A percentile compares a stretch with the other conserved stretches of the same genome.
These are phyloP conservation scores for Didymella pomorum DNA, from an alignment of 2,329 filamentous ascomycete genomes.

Conservation along the genomic window DNA sequence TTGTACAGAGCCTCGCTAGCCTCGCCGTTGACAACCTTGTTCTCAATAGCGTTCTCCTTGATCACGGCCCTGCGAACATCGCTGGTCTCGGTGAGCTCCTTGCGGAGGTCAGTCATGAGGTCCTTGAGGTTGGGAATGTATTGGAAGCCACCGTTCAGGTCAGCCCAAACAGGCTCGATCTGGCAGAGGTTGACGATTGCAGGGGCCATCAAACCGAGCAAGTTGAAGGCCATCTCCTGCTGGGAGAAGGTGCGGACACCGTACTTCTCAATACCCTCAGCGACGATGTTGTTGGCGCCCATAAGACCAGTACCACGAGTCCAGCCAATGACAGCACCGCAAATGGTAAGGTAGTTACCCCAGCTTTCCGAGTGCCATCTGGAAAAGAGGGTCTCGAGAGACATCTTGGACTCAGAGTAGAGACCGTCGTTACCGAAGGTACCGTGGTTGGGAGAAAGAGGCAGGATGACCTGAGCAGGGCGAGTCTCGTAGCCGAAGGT, in stretches of 20 bases:
- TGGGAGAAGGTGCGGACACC: conserved; percentile 98
- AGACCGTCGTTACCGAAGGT: conserved; percentile 98
- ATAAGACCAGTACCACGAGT: conserved; percentile 98
- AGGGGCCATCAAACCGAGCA: conserved; percentile 94
- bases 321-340: conserved; percentile 98
- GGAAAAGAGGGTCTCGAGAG: conserved; percentile 96
- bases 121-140: conserved; percentile 97
- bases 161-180: conserved; percentile 92
- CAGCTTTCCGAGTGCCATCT: conserved; percentile 98
- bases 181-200: conserved; percentile 95
- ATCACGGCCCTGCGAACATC: conserved; percentile 92
- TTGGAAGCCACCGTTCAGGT: conserved; percentile 96
- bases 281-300: conserved; percentile 97
- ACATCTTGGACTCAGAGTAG: conserved; percentile 98
- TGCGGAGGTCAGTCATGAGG: conserved; percentile 90
- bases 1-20: conserved; percentile 92
- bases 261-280: conserved; percentile 94
- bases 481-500: conserved; percentile 90
- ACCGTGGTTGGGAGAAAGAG: conserved; percentile 96
- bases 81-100: conserved; percentile 93
- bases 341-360: conserved; percentile 97
- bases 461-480: conserved; percentile 94
- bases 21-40: conserved; percentile 96
- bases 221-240: conserved; percentile 99
- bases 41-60: conserved; percentile 95